Evolutionary conservation across 108 stramenopile species (phyloP).

Genomic region (Skeletonema tropicum): DNA sequence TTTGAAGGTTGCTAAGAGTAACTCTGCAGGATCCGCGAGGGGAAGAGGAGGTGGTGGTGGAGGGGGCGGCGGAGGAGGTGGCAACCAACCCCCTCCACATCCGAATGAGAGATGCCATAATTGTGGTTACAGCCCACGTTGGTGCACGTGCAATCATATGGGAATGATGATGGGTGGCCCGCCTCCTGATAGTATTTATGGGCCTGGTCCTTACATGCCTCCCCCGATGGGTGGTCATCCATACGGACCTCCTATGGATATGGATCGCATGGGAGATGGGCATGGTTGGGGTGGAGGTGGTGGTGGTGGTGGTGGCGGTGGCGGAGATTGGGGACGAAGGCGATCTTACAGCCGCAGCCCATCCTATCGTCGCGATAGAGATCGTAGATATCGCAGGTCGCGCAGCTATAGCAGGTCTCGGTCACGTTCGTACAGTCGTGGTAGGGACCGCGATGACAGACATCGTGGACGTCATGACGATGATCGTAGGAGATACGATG

Average conservation of each 20-base stretch:
- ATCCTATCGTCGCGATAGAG: slow-evolving; percentile 54
- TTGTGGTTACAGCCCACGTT: slow-evolving; percentile 88
- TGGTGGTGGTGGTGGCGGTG: slow-evolving; percentile 35
- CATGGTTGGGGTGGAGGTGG: slow-evolving; percentile 48
- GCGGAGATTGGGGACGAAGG: slow-evolving; percentile 50
- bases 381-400: slow-evolving; percentile 52
- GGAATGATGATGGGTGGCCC: slow-evolving; percentile 37
- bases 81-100: slow-evolving; percentile 20
- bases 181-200: slow-evolving; percentile 36
- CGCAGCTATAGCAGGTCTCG: slow-evolving; percentile 49
- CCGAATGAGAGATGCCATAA: slow-evolving; percentile 66
- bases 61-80: slow-evolving; percentile 7
- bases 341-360: slow-evolving; percentile 68
- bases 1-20: slow-evolving; percentile 85
- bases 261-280: slow-evolving; percentile 43
- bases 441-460: slow-evolving; percentile 40
- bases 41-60: slow-evolving; percentile 15
- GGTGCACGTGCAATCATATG: slow-evolving; percentile 72
- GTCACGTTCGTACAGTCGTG: slow-evolving; percentile 38
- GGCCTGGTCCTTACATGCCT: slow-evolving; percentile 39
- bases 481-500: slow-evolving; percentile 24
- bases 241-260: slow-evolving; percentile 33
- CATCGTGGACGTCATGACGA: slow-evolving; percentile 37
- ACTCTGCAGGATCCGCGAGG: slow-evolving; percentile 73
- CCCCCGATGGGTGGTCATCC: slow-evolving; percentile 23